These are phyloP conservation scores for Arthonia radiata DNA, from an alignment of 495 filamentous ascomycete genomes.

Conservation along the genomic window DNA sequence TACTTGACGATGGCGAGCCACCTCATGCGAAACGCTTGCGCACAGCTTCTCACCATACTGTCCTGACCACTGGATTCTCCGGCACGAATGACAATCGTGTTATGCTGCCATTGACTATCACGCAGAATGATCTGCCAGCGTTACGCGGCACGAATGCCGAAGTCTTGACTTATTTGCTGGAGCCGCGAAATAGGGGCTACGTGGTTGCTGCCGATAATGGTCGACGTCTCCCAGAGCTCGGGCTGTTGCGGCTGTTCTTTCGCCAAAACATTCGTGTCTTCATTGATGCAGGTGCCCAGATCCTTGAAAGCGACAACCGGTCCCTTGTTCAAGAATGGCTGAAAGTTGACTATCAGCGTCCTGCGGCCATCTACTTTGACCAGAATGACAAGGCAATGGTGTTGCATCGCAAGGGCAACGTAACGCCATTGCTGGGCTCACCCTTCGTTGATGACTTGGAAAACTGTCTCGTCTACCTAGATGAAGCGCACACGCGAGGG, in stretches of 20 bases:
- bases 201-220: conserved; percentile 11
- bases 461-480: conserved; percentile 43
- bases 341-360: conserved; percentile 6
- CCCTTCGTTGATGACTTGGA: conserved; percentile 34
- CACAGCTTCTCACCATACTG: background rate
- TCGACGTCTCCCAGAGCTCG: conserved; percentile 13
- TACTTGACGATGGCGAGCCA: too few relatives aligned
- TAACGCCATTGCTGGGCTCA: conserved; percentile 29
- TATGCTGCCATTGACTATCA: conserved; percentile 25
- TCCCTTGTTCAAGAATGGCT: conserved; percentile 25
- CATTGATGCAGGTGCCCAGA: conserved; percentile 27
- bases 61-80: conserved; percentile 25
- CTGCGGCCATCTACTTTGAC: conserved; percentile 24
- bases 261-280: conserved; percentile 16
- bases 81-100: conserved; percentile 27
- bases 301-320: conserved; percentile 21
- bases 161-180: conserved; percentile 25
- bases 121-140: conserved; percentile 22
- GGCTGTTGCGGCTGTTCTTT: conserved; percentile 13
- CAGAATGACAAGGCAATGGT: conserved; percentile 21
- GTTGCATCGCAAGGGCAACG: conserved; percentile 18
- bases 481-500: conserved; percentile 54
- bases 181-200: conserved; percentile 18
- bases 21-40: too few relatives aligned
- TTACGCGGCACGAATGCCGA: conserved; percentile 26